Conservation (phyloP, 164 flowering plant species). For the Dillenia turbinata region DNA sequence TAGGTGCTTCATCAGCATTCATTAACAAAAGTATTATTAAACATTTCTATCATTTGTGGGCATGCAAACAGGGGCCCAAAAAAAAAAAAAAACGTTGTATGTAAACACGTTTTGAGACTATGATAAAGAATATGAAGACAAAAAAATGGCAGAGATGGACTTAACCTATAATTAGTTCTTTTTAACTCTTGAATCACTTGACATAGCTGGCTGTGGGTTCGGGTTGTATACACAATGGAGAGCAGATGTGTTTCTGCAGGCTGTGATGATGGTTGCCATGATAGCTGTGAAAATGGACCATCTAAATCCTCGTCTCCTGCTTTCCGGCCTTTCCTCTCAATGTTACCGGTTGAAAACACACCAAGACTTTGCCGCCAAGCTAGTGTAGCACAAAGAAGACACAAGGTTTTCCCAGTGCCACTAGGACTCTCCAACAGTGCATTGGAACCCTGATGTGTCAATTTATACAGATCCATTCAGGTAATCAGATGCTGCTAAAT, state of each 20-base stretch:
- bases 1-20: too few species aligned
- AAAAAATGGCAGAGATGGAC: too few species aligned
- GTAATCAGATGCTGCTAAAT: too few species aligned
- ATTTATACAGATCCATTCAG: neutral
- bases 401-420: constrained; percentile 95
- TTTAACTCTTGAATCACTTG: constrained; percentile 94
- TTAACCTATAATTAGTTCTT: constrained; percentile 79
- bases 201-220: constrained; percentile 93
- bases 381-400: constrained; percentile 92
- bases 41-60: too few species aligned
- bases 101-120: too few species aligned
- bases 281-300: constrained; percentile 22
- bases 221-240: constrained; percentile 70
- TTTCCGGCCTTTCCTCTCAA: constrained; percentile 15
- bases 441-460: constrained; percentile 56
- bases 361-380: constrained; percentile 96
- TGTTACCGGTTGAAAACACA: constrained; percentile 46
- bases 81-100: too few species aligned
- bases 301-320: constrained; percentile 15
- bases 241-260: constrained; percentile 36
- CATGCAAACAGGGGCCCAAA: too few species aligned
- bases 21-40: too few species aligned
- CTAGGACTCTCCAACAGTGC: constrained; percentile 97
- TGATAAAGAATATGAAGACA: too few species aligned
- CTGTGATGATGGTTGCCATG: constrained; percentile 12